Evolutionary conservation across 495 filamentous ascomycete genomes (phyloP).

Genomic region (Podospora comata): DNA sequence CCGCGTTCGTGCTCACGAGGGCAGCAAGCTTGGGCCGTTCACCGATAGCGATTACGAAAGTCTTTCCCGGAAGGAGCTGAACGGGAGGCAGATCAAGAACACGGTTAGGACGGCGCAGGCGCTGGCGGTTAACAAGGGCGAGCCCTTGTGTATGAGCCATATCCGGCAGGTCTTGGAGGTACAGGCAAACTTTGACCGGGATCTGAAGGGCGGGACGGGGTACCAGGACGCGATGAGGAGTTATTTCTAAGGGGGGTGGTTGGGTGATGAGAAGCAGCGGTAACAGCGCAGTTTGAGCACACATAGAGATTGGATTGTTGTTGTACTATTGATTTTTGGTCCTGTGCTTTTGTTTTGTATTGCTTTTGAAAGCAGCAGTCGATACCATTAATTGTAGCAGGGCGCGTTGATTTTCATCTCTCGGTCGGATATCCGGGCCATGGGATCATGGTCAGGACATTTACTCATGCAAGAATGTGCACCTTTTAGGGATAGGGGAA

Average conservation of each 20-base stretch:
- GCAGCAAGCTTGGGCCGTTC: conserved; percentile 60
- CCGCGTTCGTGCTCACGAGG: conserved; percentile 61
- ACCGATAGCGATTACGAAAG: conserved; percentile 63
- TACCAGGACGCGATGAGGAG: conserved; percentile 61
- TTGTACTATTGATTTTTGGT: neutral
- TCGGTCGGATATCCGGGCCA: no score
- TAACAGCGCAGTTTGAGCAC: no score
- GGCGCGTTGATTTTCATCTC: no score
- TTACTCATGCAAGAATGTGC: neutral
- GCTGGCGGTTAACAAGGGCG: conserved; percentile 72
- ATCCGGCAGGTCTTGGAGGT: conserved; percentile 81
- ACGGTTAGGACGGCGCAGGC: conserved; percentile 82
- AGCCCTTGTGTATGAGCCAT: conserved; percentile 71
- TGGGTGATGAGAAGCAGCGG: no score
- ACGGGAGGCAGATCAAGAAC: conserved; percentile 97
- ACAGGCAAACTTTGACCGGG: conserved; percentile 75
- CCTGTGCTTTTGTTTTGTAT: neutral
- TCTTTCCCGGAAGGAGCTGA: conserved; percentile 68
- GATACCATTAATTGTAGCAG: neutral
- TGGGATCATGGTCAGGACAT: no score
- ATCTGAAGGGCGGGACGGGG: conserved; percentile 63
- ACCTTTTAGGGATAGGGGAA: neutral
- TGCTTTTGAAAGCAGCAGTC: neutral
- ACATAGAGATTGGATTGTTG: no score
- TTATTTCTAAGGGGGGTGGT: conserved; percentile 36